A percentile compares a stretch with the other conserved stretches of the same genome.
Evolutionary conservation across 2,329 filamentous ascomycete species (phyloP).

Genomic region (Magnaporthiopsis incrustans): DNA sequence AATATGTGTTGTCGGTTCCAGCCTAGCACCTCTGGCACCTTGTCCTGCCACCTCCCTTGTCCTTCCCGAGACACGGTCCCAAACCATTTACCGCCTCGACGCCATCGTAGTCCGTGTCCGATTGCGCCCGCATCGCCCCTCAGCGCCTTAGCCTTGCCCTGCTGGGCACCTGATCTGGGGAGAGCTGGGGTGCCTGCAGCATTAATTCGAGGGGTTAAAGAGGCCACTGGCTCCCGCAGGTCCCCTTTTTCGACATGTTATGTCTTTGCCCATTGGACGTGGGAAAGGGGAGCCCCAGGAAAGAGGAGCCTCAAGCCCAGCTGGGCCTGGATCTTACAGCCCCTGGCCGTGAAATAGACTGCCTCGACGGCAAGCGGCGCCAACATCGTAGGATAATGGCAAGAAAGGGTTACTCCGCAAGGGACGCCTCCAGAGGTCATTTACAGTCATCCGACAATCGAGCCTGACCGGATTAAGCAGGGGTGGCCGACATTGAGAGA

Average conservation of each 20-base stretch:
- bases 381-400: not conserved
- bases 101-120: not conserved
- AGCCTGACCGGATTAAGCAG: not conserved
- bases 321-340: not conserved
- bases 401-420: not conserved
- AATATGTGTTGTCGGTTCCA: not conserved
- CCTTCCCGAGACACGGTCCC: not conserved
- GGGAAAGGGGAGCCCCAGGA: not conserved
- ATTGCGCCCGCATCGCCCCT: not conserved
- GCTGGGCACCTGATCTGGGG: not conserved
- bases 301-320: not conserved
- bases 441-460: conserved; percentile 5
- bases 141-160: not conserved
- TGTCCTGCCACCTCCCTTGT: not conserved
- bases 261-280: not conserved
- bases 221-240: not conserved
- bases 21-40: not conserved
- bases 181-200: not conserved
- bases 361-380: not conserved
- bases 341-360: not conserved
- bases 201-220: not conserved
- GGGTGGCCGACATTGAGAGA: not conserved
- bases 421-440: not conserved
- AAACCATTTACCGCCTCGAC: not conserved
- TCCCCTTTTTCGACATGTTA: not conserved